Conservation (phyloP, 1,139 yeast species). For the Torulaspora globosa region DNA sequence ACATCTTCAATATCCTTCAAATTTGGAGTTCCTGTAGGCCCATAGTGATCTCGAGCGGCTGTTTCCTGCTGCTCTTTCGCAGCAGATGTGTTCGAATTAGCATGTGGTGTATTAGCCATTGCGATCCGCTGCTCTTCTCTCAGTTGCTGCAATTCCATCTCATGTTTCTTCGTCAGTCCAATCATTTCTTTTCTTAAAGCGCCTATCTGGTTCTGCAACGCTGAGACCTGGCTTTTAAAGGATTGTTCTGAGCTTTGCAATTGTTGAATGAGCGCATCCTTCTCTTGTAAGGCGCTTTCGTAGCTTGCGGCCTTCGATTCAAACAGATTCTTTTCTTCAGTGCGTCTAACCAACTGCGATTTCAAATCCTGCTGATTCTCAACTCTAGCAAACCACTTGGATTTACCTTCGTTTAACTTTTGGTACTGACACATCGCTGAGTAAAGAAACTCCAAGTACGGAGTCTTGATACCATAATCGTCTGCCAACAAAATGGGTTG, state of each 20-base stretch:
- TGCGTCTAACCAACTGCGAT: conserved; percentile 25
- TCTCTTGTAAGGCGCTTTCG: conserved; percentile 5
- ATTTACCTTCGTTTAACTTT: conserved; percentile 46
- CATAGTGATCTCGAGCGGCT: conserved; percentile 15
- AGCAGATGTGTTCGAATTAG: background rate
- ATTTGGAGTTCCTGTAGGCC: conserved; percentile 34
- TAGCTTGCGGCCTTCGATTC: conserved; percentile 3
- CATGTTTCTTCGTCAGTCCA: conserved; percentile 18
- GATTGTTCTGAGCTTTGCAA: conserved; percentile 25
- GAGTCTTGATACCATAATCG: conserved; percentile 79
- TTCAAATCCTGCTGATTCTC: conserved; percentile 33
- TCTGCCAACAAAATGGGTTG: conserved; percentile 87
- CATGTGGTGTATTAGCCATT: conserved; percentile 10
- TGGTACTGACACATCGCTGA: conserved; percentile 70
- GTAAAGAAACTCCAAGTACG: conserved; percentile 81
- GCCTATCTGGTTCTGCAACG: conserved; percentile 15
- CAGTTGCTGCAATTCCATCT: conserved; percentile 18
- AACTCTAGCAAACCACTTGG: conserved; percentile 40
- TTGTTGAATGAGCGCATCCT: conserved; percentile 11
- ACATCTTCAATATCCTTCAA: conserved; percentile 34
- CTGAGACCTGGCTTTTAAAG: conserved; percentile 12
- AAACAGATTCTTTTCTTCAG: conserved; percentile 16
- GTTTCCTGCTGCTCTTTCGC: conserved; percentile 1
- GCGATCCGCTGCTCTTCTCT: conserved; percentile 10
- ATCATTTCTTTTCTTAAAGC: conserved; percentile 27